A percentile compares a stretch with the other conserved stretches of the same genome.
phyloP scores from a whole-genome alignment of 2,329 filamentous ascomycete genomes.

The Xylaria sp. region DNA sequence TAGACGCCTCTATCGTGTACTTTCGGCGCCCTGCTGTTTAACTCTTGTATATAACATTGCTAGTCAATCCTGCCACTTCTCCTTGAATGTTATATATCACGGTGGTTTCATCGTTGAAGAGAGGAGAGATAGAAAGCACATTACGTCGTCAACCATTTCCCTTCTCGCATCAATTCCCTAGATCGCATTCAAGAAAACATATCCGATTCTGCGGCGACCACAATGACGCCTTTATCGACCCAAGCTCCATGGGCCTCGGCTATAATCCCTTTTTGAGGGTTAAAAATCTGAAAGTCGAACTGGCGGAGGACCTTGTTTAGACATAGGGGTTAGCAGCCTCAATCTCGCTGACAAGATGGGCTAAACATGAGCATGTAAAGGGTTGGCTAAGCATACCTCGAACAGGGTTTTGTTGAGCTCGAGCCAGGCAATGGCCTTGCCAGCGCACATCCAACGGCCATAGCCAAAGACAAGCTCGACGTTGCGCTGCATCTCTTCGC shows the following conservation, averaged over 20 bases:
- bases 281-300: slow-evolving; percentile 49
- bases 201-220: slow-evolving; percentile 41
- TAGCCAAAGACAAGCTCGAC: slow-evolving; percentile 56
- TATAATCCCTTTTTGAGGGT: slow-evolving; percentile 40
- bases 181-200: slow-evolving; percentile 8
- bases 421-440: slow-evolving; percentile 56
- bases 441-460: slow-evolving; percentile 55
- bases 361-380: neutral
- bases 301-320: slow-evolving; percentile 40
- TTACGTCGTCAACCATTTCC: too few relatives aligned
- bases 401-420: slow-evolving; percentile 57
- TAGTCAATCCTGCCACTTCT: too few relatives aligned
- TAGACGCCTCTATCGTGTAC: too few relatives aligned
- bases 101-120: too few relatives aligned
- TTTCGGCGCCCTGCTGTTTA: too few relatives aligned
- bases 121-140: neutral
- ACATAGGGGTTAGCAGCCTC: neutral
- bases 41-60: too few relatives aligned
- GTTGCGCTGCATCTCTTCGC: slow-evolving; percentile 50
- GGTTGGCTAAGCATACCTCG: slow-evolving; percentile 50
- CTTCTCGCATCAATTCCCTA: neutral
- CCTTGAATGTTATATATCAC: too few relatives aligned
- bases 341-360: neutral
- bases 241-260: slow-evolving; percentile 40
- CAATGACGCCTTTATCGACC: slow-evolving; percentile 44